A percentile compares a stretch with the other conserved stretches of the same genome.
These are phyloP conservation scores for Cucumis cinereus DNA, from an alignment of 306 rosid species.

Conservation along the genomic window DNA sequence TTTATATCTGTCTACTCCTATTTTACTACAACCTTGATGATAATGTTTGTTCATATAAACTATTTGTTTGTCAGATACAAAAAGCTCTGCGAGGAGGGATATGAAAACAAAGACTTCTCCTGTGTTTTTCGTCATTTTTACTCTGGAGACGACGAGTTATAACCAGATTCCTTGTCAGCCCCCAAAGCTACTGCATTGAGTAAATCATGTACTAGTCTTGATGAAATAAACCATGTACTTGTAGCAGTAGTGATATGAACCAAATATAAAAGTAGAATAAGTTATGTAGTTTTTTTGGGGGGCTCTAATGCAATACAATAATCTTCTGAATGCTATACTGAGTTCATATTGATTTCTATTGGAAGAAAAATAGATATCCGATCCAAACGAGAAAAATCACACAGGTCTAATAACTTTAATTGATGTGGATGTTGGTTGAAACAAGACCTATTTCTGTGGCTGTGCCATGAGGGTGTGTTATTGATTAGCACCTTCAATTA, in stretches of 20 bases:
- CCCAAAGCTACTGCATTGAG: neutral
- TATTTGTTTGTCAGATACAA: conserved; percentile 32
- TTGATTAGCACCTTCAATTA: too few relatives aligned
- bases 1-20: neutral
- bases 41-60: neutral
- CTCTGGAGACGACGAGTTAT: conserved; percentile 43
- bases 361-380: neutral
- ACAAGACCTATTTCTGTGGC: too few relatives aligned
- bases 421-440: too few relatives aligned
- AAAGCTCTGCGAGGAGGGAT: conserved; percentile 50
- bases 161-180: neutral
- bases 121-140: conserved; percentile 67
- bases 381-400: too few relatives aligned
- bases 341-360: neutral
- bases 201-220: neutral
- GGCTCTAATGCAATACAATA: neutral
- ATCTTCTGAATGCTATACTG: neutral
- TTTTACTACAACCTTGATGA: neutral
- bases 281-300: neutral
- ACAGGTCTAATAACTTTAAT: too few relatives aligned
- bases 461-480: too few relatives aligned
- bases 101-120: conserved; percentile 62
- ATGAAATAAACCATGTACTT: neutral
- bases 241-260: neutral
- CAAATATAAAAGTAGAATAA: neutral